Percentiles rank a stretch among this genome's conserved stretches.
phyloP scores from a whole-genome alignment of 2,329 filamentous ascomycete genomes.

The Sporothrix sp. region DNA sequence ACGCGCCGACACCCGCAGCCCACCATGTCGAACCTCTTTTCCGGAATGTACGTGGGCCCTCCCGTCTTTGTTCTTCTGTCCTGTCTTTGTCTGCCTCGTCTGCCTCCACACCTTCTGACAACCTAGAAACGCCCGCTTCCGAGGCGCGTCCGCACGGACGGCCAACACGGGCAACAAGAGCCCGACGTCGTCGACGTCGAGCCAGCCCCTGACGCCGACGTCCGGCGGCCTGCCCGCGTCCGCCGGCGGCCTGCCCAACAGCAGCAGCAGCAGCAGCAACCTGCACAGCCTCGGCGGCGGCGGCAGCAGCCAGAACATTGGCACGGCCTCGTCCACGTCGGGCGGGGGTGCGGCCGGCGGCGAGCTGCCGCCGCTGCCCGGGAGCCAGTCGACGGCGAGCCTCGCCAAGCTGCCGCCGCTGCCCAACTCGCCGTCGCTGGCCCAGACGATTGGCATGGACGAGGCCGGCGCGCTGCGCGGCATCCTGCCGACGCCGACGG shows the following conservation, averaged over 20 bases:
- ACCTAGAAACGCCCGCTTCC: slow-evolving; percentile 16
- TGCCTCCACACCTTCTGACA: background rate
- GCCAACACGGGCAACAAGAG: slow-evolving; percentile 13
- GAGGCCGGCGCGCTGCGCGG: slow-evolving; percentile 41
- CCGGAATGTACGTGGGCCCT: slow-evolving; percentile 19
- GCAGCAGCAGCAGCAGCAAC: slow-evolving; percentile 2
- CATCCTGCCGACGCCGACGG: slow-evolving; percentile 20
- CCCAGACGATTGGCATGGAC: slow-evolving; percentile 60
- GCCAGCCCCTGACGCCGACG: slow-evolving; percentile 31
- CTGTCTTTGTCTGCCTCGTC: background rate
- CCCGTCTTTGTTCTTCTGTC: background rate
- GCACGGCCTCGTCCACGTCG: background rate
- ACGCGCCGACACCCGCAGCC: too few species aligned
- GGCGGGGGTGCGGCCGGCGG: background rate
- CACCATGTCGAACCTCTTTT: slow-evolving; percentile 25
- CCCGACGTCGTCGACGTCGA: slow-evolving; percentile 14
- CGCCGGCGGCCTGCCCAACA: slow-evolving; percentile 1
- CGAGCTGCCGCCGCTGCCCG: slow-evolving; percentile 36
- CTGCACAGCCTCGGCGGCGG: too few species aligned
- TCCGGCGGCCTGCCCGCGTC: slow-evolving; percentile 6
- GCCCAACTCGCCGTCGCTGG: slow-evolving; percentile 53
- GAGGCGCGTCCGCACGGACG: slow-evolving; percentile 10
- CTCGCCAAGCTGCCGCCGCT: slow-evolving; percentile 51
- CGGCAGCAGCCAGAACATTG: background rate
- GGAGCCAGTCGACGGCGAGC: slow-evolving; percentile 41